Conservation (phyloP, 2,329 filamentous ascomycete species). For the Epichloe elymi region DNA sequence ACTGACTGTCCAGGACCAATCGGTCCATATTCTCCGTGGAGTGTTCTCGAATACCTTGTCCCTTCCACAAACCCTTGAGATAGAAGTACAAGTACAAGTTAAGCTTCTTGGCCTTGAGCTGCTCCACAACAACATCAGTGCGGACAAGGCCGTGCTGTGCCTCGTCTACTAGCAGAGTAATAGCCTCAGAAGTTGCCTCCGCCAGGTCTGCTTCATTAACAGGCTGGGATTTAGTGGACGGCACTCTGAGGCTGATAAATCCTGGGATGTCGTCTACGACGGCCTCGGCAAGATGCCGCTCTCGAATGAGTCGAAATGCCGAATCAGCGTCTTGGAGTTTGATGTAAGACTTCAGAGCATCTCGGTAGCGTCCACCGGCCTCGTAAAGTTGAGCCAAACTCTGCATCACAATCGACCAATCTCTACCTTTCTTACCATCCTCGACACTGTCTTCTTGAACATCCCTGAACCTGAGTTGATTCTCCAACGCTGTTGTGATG, state of each 20-base stretch:
- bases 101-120: slow-evolving; percentile 56
- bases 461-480: slow-evolving; percentile 65
- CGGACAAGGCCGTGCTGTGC: slow-evolving; percentile 78
- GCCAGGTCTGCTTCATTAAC: slow-evolving; percentile 61
- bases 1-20: slow-evolving; percentile 43
- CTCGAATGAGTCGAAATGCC: slow-evolving; percentile 72
- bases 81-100: slow-evolving; percentile 85
- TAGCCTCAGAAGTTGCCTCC: slow-evolving; percentile 67
- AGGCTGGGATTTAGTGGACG: slow-evolving; percentile 50
- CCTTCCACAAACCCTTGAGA: slow-evolving; percentile 72
- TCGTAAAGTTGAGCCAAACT: slow-evolving; percentile 75
- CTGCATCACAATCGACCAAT: slow-evolving; percentile 85
- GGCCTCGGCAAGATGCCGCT: slow-evolving; percentile 80
- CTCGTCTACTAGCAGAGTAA: slow-evolving; percentile 78
- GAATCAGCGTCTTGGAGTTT: slow-evolving; percentile 82
- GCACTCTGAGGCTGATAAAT: slow-evolving; percentile 77
- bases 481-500: slow-evolving; percentile 67
- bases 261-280: slow-evolving; percentile 81
- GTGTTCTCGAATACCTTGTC: slow-evolving; percentile 48
- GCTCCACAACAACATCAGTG: slow-evolving; percentile 62
- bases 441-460: slow-evolving; percentile 65
- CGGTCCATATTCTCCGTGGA: slow-evolving; percentile 41
- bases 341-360: slow-evolving; percentile 83
- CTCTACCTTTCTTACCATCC: slow-evolving; percentile 55
- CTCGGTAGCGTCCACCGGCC: slow-evolving; percentile 64